These are phyloP conservation scores for Amorphotheca resinae DNA, from an alignment of 495 filamentous ascomycete genomes.

Conservation along the genomic window DNA sequence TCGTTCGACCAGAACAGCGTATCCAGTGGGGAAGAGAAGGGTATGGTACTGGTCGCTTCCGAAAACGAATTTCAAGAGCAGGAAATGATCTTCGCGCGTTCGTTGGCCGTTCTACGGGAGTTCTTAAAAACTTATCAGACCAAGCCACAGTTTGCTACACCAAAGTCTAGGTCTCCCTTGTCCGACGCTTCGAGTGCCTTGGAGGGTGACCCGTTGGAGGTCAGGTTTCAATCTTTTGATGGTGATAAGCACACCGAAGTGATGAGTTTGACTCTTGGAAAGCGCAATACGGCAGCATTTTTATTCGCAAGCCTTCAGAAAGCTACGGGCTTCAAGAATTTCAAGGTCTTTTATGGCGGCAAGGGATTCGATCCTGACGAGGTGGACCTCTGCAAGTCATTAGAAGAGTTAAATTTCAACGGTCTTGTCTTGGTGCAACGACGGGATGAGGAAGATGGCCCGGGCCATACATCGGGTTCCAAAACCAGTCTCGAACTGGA, in stretches of 20 bases:
- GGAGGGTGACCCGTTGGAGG: constrained; percentile 47
- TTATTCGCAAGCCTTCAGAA: constrained; percentile 50
- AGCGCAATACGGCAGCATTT: constrained; percentile 55
- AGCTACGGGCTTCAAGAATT: constrained; percentile 59
- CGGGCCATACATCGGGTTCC: constrained; percentile 25
- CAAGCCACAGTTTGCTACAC: constrained; percentile 34
- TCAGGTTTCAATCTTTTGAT: constrained; percentile 65
- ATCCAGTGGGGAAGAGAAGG: constrained; percentile 33
- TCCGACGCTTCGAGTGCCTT: constrained; percentile 24
- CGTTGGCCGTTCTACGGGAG: constrained; percentile 38
- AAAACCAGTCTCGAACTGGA: constrained; percentile 54
- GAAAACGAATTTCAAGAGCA: constrained; percentile 29
- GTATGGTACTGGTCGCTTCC: constrained; percentile 34
- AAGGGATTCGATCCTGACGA: constrained; percentile 34
- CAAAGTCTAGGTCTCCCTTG: constrained; percentile 30
- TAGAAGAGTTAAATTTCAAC: constrained; percentile 47
- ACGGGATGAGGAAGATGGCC: constrained; percentile 25
- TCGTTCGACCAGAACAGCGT: constrained; percentile 20
- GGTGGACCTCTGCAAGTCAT: constrained; percentile 34
- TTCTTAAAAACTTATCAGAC: constrained; percentile 35
- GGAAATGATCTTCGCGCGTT: constrained; percentile 52
- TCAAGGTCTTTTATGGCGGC: constrained; percentile 41
- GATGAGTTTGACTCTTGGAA: constrained; percentile 46
- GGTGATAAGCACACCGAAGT: constrained; percentile 43
- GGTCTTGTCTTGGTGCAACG: constrained; percentile 49